Evolutionary conservation across 805 yeast species (phyloP).

Genomic region (Pichia insulana): DNA sequence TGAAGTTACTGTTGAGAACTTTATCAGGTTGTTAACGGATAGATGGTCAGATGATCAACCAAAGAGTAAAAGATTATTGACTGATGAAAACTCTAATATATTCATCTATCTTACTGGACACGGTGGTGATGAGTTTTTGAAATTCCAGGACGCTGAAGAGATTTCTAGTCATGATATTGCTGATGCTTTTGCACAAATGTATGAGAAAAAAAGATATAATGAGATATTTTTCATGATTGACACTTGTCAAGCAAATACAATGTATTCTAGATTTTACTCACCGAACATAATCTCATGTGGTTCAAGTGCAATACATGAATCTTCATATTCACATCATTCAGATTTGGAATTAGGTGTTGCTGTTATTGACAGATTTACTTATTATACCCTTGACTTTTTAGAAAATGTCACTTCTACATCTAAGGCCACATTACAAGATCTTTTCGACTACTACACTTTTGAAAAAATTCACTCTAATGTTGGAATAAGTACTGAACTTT

Average conservation of each 20-base stretch:
- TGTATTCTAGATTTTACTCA: slow-evolving; percentile 87
- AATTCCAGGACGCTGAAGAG: slow-evolving; percentile 98
- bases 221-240: slow-evolving; percentile 97
- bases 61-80: slow-evolving; percentile 76
- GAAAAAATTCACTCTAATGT: slow-evolving; percentile 86
- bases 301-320: slow-evolving; percentile 77
- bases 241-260: slow-evolving; percentile 97
- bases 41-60: slow-evolving; percentile 96
- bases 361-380: slow-evolving; percentile 93
- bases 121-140: slow-evolving; percentile 95
- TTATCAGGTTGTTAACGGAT: slow-evolving; percentile 85
- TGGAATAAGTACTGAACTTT: slow-evolving; percentile 83
- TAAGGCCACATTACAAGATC: slow-evolving; percentile 64
- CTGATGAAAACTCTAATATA: slow-evolving; percentile 91
- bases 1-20: slow-evolving; percentile 96
- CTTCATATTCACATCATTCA: slow-evolving; percentile 91
- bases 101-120: slow-evolving; percentile 96
- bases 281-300: slow-evolving; percentile 93
- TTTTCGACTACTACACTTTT: slow-evolving; percentile 76
- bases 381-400: slow-evolving; percentile 78
- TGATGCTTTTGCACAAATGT: slow-evolving; percentile 95
- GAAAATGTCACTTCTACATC: slow-evolving; percentile 74
- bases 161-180: slow-evolving; percentile 93
- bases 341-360: slow-evolving; percentile 96
- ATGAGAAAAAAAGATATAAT: slow-evolving; percentile 88